These are phyloP conservation scores for Eutrema salsugineum DNA, from an alignment of 441 rosid genomes.

Conservation along the genomic window DNA sequence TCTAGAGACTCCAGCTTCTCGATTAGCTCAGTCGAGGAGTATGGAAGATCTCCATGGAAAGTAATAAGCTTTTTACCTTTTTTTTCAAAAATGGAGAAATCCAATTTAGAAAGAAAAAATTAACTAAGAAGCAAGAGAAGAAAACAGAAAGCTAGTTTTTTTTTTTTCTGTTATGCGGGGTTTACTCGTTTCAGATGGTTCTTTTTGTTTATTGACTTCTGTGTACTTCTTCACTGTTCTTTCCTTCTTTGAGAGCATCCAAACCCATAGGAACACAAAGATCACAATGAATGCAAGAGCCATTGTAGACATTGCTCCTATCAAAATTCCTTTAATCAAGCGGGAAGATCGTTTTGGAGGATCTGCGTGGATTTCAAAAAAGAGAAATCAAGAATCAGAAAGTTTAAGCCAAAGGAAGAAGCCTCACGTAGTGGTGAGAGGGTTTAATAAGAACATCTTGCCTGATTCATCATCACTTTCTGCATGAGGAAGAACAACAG, in stretches of 20 bases:
- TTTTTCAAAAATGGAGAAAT: not conserved
- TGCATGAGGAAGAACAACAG: constrained; percentile 92
- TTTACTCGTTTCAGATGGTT: constrained; percentile 58
- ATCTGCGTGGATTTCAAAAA: constrained; percentile 36
- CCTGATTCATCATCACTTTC: constrained; percentile 82
- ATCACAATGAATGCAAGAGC: constrained; percentile 63
- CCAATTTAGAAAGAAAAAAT: not conserved
- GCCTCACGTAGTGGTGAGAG: not conserved
- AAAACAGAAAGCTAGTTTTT: not conserved
- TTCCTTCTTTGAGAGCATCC: constrained; percentile 85
- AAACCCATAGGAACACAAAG: constrained; percentile 71
- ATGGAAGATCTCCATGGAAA: constrained; percentile 94
- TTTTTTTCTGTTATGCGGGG: not conserved
- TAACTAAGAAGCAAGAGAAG: not conserved
- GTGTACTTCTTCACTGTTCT: constrained; percentile 80
- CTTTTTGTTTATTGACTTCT: constrained; percentile 82
- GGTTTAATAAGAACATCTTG: constrained; percentile 20
- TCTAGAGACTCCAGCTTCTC: constrained; percentile 96
- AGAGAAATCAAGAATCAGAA: constrained; percentile 7
- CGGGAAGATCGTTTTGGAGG: constrained; percentile 69
- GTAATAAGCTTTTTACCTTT: constrained; percentile 83
- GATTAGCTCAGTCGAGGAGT: constrained; percentile 74
- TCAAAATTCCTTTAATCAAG: constrained; percentile 80
- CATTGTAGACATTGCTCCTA: constrained; percentile 77
- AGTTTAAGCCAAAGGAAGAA: not conserved